A percentile compares a stretch with the other conserved stretches of the same genome.
phyloP scores from a whole-genome alignment of 176 grass and related monocot species.

The Themeda triandra region DNA sequence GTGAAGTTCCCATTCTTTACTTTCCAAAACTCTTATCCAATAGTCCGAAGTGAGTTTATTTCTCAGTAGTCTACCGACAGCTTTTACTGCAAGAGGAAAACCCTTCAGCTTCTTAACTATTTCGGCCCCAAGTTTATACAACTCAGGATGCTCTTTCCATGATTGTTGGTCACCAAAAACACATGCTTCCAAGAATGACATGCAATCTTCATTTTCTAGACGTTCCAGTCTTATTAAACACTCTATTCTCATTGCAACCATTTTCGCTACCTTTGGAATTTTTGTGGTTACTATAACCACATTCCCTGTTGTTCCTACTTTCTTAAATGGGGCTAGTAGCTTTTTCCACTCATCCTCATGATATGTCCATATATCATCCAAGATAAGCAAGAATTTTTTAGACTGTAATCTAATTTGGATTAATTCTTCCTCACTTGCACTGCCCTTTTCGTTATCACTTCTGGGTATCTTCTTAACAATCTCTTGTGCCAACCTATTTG shows the following conservation, averaged over 20 bases:
- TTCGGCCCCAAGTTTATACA: neutral
- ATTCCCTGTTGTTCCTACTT: neutral
- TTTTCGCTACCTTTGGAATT: neutral
- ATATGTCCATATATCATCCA: constrained; percentile 5
- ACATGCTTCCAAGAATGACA: neutral
- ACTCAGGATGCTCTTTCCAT: neutral
- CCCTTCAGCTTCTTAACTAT: constrained; percentile 5
- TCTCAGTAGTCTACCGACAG: constrained; percentile 17
- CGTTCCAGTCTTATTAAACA: neutral
- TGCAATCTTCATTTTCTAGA: neutral
- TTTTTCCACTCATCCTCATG: neutral
- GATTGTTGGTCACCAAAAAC: neutral
- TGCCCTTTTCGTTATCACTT: neutral
- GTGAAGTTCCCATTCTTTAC: constrained; percentile 14
- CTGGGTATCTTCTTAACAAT: neutral
- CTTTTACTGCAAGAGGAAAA: constrained; percentile 21
- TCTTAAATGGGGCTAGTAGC: neutral
- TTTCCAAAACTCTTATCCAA: constrained; percentile 14
- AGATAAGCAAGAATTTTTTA: neutral
- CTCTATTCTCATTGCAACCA: neutral
- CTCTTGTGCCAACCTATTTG: neutral
- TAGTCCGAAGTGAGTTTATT: neutral
- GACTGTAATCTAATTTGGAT: neutral
- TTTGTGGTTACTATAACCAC: neutral
- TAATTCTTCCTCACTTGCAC: neutral